Evolutionary conservation across 371 early-diverging fungal species (phyloP).

Genomic region (Mucor piriformis): DNA sequence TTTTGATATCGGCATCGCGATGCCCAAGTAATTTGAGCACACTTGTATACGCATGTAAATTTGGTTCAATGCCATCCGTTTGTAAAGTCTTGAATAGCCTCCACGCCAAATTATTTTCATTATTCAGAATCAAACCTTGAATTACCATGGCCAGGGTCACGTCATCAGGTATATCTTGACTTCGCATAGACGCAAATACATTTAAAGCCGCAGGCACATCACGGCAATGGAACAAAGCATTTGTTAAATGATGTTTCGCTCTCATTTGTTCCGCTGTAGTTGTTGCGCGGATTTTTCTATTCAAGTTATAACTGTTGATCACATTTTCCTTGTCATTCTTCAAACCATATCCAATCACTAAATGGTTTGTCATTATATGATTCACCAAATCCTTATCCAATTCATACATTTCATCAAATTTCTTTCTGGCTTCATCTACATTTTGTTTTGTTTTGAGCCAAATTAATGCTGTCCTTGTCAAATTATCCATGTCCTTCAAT

Average conservation of each 20-base stretch:
- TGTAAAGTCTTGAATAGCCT: slow-evolving; percentile 37
- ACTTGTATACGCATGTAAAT: slow-evolving; percentile 38
- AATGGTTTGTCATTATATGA: slow-evolving; percentile 46
- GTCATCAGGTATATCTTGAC: slow-evolving; percentile 38
- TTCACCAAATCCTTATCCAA: slow-evolving; percentile 23
- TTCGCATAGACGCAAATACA: slow-evolving; percentile 40
- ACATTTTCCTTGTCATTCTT: slow-evolving; percentile 22
- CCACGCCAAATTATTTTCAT: slow-evolving; percentile 44
- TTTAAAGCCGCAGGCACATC: slow-evolving; percentile 44
- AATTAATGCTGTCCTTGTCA: slow-evolving; percentile 33
- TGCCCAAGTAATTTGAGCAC: slow-evolving; percentile 31
- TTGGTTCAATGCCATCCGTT: slow-evolving; percentile 32
- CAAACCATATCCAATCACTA: slow-evolving; percentile 35
- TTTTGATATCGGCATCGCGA: slow-evolving; percentile 11
- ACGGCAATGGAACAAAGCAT: slow-evolving; percentile 48
- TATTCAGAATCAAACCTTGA: slow-evolving; percentile 41
- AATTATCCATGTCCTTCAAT: slow-evolving; percentile 22
- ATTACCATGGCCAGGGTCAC: slow-evolving; percentile 49
- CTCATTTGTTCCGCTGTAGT: slow-evolving; percentile 2
- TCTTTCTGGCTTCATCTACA: slow-evolving; percentile 27
- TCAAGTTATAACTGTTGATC: slow-evolving; percentile 4
- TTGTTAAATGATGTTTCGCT: slow-evolving; percentile 32
- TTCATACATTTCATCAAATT: slow-evolving; percentile 29
- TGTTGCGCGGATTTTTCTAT: not conserved
- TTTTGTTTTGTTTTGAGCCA: slow-evolving; percentile 36